Evolutionary conservation across 73 alveolate species (phyloP).

Genomic region (Paramecium octaurelia): DNA sequence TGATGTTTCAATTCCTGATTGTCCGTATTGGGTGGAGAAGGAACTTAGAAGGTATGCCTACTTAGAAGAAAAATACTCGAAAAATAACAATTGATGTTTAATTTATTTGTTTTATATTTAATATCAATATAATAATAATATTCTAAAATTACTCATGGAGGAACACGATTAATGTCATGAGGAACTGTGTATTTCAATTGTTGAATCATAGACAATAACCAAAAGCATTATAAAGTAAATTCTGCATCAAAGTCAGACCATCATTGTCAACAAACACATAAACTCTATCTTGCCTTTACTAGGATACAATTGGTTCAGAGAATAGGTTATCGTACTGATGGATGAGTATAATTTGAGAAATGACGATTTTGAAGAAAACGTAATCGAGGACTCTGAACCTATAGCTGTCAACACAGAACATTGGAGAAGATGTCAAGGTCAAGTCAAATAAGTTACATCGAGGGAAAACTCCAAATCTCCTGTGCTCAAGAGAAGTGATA

Average conservation of each 20-base stretch:
- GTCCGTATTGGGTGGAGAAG: slow-evolving; percentile 22
- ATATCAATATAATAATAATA: neutral
- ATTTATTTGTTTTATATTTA: neutral
- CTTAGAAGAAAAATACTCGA: slow-evolving; percentile 13
- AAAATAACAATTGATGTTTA: neutral
- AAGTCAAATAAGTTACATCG: neutral
- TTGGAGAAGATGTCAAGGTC: slow-evolving; percentile 5
- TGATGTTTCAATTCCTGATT: slow-evolving; percentile 38
- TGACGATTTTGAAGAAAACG: neutral
- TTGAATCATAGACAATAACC: neutral
- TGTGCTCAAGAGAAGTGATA: neutral
- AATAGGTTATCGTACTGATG: neutral
- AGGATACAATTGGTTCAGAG: neutral
- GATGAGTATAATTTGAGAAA: neutral
- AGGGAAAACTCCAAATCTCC: neutral
- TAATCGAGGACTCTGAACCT: neutral
- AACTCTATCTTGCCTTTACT: neutral
- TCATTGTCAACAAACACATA: neutral
- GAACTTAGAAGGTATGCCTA: slow-evolving; percentile 29
- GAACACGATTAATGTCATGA: neutral
- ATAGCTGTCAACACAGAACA: neutral
- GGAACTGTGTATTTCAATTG: neutral
- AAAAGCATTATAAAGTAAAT: neutral
- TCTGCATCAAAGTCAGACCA: neutral
- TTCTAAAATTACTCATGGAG: neutral